Base-by-base conservation (phyloP, 441 rosid genomes). In the Geranium incanum region DNA sequence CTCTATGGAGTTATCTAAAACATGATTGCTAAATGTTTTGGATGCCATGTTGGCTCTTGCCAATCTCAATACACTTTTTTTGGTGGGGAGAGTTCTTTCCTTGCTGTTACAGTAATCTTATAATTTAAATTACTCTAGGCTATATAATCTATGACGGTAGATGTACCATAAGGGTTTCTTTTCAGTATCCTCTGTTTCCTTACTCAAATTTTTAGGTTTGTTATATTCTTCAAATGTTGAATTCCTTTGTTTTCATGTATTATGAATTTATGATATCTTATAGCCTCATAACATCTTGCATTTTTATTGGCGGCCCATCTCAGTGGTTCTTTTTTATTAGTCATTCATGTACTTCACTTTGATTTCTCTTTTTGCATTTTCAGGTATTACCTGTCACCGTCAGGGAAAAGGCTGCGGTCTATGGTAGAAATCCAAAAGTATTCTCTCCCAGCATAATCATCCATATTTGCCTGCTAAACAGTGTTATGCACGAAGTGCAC, bases 381-480 rank as follows among this genome's bases (percentile, higher is more conserved):
- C 86, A 93, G 98, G 73, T 94, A 94, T 82, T 91, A 94, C 64
- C 84, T 76, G 74, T 81, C 98, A 66, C 97, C 98, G 0, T 79
- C 92, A 13, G 98, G 98, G 72, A 91, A 94, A 88, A 89, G 83
- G 78, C 87, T 94, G 70, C 95, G 96, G 66, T 91, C 98, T 18
- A 86, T 74, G 84, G 90, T 88, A 19, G 98, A 94, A 82, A 69
- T 94, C 67, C 88, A 88, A 74, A 94, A 87, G 98, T 94, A 3
- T 70, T 62, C 66, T 21, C 38, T 69, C 11, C 71, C 70, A 12
- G 21, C 23, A 60, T 48, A 28, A 50, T 55, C 66, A 52, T 33
- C 72, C 37, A 6, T 69, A 19, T 39, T 57, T 23, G 33, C 13
- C 43, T 66, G 11, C 37, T 21, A 8, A 9, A 23, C 43, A 23